A percentile compares a stretch with the other conserved stretches of the same genome.
Conservation (phyloP, 495 filamentous ascomycete genomes). For the Neurospora intermedia region DNA sequence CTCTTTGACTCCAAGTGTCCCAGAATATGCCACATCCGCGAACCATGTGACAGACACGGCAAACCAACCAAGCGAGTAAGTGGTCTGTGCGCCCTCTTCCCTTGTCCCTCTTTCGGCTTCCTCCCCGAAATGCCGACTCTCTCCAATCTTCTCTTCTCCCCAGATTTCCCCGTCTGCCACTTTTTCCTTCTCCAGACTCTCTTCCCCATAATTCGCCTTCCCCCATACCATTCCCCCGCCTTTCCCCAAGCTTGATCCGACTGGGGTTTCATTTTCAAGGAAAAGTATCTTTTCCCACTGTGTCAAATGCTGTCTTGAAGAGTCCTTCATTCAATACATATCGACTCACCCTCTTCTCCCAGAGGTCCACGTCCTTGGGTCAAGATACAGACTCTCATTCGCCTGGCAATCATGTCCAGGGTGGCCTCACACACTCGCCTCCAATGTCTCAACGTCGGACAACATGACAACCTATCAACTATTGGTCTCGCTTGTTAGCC, state of each 20-base stretch:
- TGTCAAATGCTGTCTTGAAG: background rate
- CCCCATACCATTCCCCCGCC: background rate
- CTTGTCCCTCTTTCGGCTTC: background rate
- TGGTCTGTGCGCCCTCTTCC: background rate
- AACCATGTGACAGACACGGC: background rate
- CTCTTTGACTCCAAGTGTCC: background rate
- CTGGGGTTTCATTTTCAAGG: background rate
- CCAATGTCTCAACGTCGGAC: background rate
- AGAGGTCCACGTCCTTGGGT: background rate
- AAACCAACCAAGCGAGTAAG: background rate
- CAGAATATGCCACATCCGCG: background rate
- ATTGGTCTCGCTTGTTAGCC: background rate
- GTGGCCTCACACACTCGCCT: too few species aligned
- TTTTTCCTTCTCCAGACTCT: background rate
- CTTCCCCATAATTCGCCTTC: background rate
- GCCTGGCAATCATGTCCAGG: background rate
- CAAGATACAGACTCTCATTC: background rate
- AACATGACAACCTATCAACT: background rate
- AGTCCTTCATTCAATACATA: background rate
- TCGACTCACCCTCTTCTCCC: background rate
- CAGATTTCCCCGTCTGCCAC: background rate
- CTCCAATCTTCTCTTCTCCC: background rate
- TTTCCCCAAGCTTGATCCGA: background rate
- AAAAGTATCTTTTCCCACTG: background rate
- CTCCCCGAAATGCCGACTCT: background rate